Evolutionary conservation across 2,329 filamentous ascomycete species (phyloP).

Genomic region (Leptographium lundbergii): DNA sequence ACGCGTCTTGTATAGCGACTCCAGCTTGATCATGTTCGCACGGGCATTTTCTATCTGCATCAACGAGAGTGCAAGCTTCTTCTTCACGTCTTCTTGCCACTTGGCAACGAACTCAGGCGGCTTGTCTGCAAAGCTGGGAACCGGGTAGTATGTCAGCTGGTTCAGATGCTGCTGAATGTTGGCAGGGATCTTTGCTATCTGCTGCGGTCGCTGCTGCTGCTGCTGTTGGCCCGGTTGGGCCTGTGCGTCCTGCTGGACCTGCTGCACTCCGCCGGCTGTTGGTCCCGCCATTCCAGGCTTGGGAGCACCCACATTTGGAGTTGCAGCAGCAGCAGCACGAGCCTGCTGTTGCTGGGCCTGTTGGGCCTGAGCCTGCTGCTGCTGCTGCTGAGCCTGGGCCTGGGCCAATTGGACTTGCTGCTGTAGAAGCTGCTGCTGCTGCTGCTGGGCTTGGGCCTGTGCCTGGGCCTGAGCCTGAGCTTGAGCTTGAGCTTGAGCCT

Average conservation of each 20-base stretch:
- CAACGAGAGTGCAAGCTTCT: slow-evolving; percentile 34
- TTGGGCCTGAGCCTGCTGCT: not conserved
- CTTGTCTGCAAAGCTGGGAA: slow-evolving; percentile 28
- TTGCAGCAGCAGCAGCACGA: slow-evolving; percentile 2
- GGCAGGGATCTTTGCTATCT: slow-evolving; percentile 21
- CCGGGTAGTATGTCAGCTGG: slow-evolving; percentile 33
- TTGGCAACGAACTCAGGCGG: slow-evolving; percentile 29
- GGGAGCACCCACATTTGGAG: slow-evolving; percentile 3
- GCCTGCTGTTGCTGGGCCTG: slow-evolving; percentile 8
- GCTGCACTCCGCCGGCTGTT: slow-evolving; percentile 8
- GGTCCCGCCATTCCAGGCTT: slow-evolving; percentile 5
- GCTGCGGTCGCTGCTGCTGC: slow-evolving; percentile 7
- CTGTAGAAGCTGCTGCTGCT: slow-evolving; percentile 5
- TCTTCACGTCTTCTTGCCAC: slow-evolving; percentile 35
- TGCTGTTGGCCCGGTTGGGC: slow-evolving; percentile 9
- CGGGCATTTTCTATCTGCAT: slow-evolving; percentile 35
- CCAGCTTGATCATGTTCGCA: slow-evolving; percentile 27
- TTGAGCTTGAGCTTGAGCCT: not conserved
- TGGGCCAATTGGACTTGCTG: slow-evolving; percentile 5
- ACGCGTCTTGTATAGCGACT: slow-evolving; percentile 29
- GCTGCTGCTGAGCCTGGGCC: not conserved
- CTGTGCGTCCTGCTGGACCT: slow-evolving; percentile 5
- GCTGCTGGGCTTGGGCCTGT: slow-evolving; percentile 5
- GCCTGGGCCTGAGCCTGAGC: not conserved
- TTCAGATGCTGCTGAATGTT: slow-evolving; percentile 34